Percentiles rank a stretch among this genome's conserved stretches.
Evolutionary conservation across 2,329 filamentous ascomycete genomes (phyloP).

Genomic region (Colletotrichum gigasporum): DNA sequence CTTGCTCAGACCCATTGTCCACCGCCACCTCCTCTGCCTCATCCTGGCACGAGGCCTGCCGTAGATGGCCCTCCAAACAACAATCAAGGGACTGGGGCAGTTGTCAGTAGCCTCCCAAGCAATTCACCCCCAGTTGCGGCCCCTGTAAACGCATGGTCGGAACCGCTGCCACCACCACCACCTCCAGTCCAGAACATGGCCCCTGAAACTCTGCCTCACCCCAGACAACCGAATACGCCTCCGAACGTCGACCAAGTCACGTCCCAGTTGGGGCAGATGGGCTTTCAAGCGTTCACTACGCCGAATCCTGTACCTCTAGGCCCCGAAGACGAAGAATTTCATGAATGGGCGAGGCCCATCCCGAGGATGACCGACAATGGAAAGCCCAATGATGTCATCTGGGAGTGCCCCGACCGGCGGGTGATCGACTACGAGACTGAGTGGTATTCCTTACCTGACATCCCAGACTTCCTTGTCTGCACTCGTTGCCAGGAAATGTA

Average conservation of each 20-base stretch:
- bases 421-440: slow-evolving; percentile 39
- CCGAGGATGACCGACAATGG: slow-evolving; percentile 29
- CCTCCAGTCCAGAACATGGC: not conserved
- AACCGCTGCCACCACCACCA: not conserved
- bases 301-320: not conserved
- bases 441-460: slow-evolving; percentile 42
- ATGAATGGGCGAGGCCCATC: slow-evolving; percentile 8
- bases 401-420: slow-evolving; percentile 41
- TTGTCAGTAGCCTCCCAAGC: no score
- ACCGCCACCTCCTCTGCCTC: no score
- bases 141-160: no score
- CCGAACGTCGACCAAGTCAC: not conserved
- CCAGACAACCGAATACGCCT: not conserved
- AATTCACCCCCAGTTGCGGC: no score
- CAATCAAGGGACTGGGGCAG: no score
- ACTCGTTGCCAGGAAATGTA: slow-evolving; percentile 51
- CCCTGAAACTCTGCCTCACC: not conserved
- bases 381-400: slow-evolving; percentile 34
- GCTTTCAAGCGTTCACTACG: not conserved
- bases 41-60: no score
- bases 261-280: not conserved
- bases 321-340: not conserved
- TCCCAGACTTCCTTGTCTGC: slow-evolving; percentile 47
- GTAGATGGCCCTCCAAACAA: no score
- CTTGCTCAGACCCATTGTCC: no score